Conservation (phyloP, 73 alveolate species). For the Durusdinium trenchii region DNA sequence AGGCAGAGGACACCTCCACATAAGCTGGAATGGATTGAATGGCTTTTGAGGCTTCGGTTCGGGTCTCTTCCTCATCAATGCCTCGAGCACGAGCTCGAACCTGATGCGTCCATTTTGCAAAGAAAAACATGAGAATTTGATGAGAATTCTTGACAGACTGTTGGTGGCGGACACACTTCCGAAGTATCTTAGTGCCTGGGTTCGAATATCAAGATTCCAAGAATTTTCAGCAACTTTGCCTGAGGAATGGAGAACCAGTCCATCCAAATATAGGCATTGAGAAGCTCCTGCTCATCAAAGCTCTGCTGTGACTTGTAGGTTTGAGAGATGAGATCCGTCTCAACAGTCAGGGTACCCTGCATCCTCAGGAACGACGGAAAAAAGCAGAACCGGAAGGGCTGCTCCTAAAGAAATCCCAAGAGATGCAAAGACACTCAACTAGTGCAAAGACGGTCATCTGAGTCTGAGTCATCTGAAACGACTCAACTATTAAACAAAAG, state of each 20-base stretch:
- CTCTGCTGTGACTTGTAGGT: background rate
- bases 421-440: no score
- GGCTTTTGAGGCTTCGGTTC: constrained; percentile 45
- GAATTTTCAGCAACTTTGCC: background rate
- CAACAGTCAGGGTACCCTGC: background rate
- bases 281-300: background rate
- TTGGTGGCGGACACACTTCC: background rate
- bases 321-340: constrained; percentile 46
- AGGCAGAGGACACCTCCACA: background rate
- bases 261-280: constrained; percentile 14
- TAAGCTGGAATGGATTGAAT: constrained; percentile 76
- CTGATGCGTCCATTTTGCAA: background rate
- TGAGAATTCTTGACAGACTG: background rate
- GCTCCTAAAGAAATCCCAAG: background rate
- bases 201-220: background rate
- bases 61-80: constrained; percentile 26
- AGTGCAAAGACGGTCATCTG: no score
- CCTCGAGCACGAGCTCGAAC: constrained; percentile 9
- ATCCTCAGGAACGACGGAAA: background rate
- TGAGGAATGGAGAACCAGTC: constrained; percentile 64
- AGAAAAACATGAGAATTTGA: background rate
- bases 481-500: no score
- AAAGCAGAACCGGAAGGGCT: background rate
- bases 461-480: no score
- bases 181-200: background rate